A percentile compares a stretch with the other conserved stretches of the same genome.
phyloP scores from a whole-genome alignment of 225 moss, liverwort and hornwort species.

The Ulota crispa region DNA sequence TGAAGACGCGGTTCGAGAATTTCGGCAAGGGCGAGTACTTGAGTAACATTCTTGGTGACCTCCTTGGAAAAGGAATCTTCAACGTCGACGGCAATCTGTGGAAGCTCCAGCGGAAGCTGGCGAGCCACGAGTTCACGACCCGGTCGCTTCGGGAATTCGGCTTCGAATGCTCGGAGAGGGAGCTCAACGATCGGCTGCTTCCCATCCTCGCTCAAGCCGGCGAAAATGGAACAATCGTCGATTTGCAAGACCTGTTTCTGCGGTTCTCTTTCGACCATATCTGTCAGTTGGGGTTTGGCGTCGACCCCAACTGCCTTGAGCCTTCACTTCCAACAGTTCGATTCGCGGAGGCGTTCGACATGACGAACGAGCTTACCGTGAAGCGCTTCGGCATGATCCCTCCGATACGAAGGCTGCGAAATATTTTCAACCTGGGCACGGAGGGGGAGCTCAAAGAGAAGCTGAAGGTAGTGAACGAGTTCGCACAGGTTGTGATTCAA shows the following conservation, averaged over 20 bases:
- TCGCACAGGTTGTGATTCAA: conserved; percentile 50
- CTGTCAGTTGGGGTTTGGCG: conserved; percentile 64
- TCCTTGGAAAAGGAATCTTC: conserved; percentile 53
- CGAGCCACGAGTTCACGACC: conserved; percentile 48
- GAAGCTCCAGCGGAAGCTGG: conserved; percentile 57
- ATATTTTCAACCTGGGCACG: not conserved
- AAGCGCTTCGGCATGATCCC: conserved; percentile 22
- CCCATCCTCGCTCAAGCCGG: conserved; percentile 38
- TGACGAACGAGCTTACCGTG: conserved; percentile 29
- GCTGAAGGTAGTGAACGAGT: conserved; percentile 39
- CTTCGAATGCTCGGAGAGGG: conserved; percentile 32
- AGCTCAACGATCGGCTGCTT: conserved; percentile 45
- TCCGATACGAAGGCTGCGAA: not conserved
- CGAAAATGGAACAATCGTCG: conserved; percentile 3
- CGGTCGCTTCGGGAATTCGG: conserved; percentile 42
- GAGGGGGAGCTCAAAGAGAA: conserved; percentile 31
- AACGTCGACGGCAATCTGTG: conserved; percentile 47
- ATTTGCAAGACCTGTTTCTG: conserved; percentile 56
- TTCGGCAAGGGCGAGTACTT: conserved; percentile 39
- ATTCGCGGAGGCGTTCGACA: conserved; percentile 49
- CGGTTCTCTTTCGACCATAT: too few species aligned
- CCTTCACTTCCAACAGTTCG: conserved; percentile 38
- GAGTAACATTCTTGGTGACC: not conserved
- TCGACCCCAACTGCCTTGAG: conserved; percentile 55
- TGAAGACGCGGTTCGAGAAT: conserved; percentile 58